phyloP scores from a whole-genome alignment of 345 rosid species.

The Rhodomyrtus tomentosa region DNA sequence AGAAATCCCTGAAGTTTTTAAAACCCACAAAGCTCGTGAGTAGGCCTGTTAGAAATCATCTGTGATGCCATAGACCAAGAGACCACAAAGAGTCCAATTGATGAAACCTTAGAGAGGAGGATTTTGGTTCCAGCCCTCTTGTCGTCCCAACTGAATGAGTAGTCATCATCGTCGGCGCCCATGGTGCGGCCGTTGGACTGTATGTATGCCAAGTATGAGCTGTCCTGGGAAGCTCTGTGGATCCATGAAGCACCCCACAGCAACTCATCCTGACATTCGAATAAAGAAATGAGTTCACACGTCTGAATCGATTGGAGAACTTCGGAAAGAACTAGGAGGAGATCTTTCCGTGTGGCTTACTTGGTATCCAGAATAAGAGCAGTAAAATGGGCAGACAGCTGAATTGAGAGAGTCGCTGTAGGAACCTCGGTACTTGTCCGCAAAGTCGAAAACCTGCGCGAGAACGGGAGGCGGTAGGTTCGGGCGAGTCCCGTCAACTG shows the following conservation, averaged over 20 bases:
- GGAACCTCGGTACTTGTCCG: slow-evolving; percentile 57
- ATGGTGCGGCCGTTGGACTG: slow-evolving; percentile 45
- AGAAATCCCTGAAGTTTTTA: slow-evolving; percentile 33
- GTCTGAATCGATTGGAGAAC: background rate
- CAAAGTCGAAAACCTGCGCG: slow-evolving; percentile 50
- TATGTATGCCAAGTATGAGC: slow-evolving; percentile 40
- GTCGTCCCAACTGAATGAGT: slow-evolving; percentile 74
- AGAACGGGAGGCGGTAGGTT: background rate
- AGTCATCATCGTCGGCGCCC: slow-evolving; percentile 56
- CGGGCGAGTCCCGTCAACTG: background rate
- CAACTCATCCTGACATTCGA: slow-evolving; percentile 44
- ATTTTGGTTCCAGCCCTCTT: slow-evolving; percentile 57
- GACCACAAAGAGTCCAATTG: background rate
- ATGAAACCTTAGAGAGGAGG: slow-evolving; percentile 49
- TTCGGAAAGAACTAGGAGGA: background rate
- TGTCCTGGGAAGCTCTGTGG: slow-evolving; percentile 45
- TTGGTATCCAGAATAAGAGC: slow-evolving; percentile 62
- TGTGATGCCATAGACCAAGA: background rate
- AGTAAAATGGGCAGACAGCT: slow-evolving; percentile 67
- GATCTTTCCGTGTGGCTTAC: slow-evolving; percentile 6
- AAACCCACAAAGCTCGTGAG: background rate
- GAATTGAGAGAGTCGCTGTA: slow-evolving; percentile 54
- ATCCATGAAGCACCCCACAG: slow-evolving; percentile 78
- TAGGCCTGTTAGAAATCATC: background rate
- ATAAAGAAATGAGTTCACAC: background rate